These are phyloP conservation scores for Coffea humblotiana DNA, from an alignment of 305 asterid species.

Conservation along the genomic window DNA sequence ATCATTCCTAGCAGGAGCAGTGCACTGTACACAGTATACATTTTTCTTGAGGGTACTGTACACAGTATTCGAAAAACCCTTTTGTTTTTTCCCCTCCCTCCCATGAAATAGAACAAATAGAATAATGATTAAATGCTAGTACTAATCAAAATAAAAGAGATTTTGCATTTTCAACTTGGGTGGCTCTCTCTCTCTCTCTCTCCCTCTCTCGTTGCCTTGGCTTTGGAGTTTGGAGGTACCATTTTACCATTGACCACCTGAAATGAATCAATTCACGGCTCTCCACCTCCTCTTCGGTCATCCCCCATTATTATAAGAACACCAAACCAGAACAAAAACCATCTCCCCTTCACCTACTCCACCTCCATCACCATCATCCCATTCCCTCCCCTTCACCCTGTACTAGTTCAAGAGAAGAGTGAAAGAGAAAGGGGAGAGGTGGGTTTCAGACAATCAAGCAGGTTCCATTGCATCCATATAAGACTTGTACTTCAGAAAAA, in stretches of 20 bases:
- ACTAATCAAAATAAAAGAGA: too few relatives aligned
- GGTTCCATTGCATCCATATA: conserved; percentile 6
- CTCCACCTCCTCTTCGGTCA: not conserved
- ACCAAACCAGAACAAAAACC: conserved; percentile 8
- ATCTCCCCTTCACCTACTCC: not conserved
- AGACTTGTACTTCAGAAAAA: not conserved
- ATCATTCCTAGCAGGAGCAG: too few relatives aligned
- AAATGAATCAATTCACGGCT: not conserved
- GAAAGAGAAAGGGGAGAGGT: not conserved
- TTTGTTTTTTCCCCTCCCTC: not conserved
- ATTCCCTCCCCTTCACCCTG: not conserved
- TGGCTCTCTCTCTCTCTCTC: too few relatives aligned
- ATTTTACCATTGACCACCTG: conserved; percentile 15
- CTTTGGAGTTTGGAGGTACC: too few relatives aligned
- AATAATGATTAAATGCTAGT: not conserved
- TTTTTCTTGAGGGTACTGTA: too few relatives aligned
- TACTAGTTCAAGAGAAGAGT: too few relatives aligned
- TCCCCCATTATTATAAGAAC: not conserved
- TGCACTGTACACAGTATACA: not conserved
- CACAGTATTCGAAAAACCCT: not conserved
- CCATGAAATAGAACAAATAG: too few relatives aligned
- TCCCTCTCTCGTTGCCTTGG: too few relatives aligned
- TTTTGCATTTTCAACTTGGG: too few relatives aligned
- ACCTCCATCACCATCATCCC: not conserved
- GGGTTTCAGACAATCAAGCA: not conserved